Conservation (phyloP, 768 basidiomycete species). For the Scleroderma citrinum region DNA sequence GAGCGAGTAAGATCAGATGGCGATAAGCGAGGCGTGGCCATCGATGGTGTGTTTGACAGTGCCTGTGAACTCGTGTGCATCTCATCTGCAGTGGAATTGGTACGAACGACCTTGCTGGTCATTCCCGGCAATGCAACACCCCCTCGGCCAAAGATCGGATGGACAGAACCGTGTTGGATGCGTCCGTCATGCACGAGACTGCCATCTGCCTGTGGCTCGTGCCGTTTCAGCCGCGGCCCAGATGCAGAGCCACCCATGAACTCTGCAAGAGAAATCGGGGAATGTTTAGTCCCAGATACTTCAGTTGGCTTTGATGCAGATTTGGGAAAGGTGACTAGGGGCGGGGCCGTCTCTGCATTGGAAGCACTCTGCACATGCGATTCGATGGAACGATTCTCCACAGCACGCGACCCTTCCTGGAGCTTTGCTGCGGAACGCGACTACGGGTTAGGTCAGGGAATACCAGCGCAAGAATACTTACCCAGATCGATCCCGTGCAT, state of each 20-base stretch:
- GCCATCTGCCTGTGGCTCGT: constrained; percentile 65
- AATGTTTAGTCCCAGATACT: constrained; percentile 23
- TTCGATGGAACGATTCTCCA: neutral
- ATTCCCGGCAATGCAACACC: constrained; percentile 77
- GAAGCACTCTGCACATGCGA: constrained; percentile 9
- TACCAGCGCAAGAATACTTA: constrained; percentile 17
- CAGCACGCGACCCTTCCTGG: constrained; percentile 10
- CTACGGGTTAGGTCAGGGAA: neutral
- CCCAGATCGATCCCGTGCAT: constrained; percentile 29
- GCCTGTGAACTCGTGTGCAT: neutral
- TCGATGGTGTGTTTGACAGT: neutral
- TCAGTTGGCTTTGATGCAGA: constrained; percentile 9
- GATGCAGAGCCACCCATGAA: constrained; percentile 78
- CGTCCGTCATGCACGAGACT: constrained; percentile 65
- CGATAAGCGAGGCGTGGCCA: constrained; percentile 2
- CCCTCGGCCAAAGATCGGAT: constrained; percentile 72
- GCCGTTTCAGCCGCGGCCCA: constrained; percentile 68
- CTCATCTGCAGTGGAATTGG: neutral
- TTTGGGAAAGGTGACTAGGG: constrained; percentile 7
- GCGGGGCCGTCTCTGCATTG: constrained; percentile 4
- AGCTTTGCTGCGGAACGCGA: constrained; percentile 14
- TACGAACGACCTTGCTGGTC: constrained; percentile 22
- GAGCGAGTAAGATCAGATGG: constrained; percentile 16
- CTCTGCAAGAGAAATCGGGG: constrained; percentile 67
- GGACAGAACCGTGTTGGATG: constrained; percentile 44